A percentile compares a stretch with the other conserved stretches of the same genome.
Conservation (phyloP, 805 yeast genomes). For the Barnettozyma wickerhamii region DNA sequence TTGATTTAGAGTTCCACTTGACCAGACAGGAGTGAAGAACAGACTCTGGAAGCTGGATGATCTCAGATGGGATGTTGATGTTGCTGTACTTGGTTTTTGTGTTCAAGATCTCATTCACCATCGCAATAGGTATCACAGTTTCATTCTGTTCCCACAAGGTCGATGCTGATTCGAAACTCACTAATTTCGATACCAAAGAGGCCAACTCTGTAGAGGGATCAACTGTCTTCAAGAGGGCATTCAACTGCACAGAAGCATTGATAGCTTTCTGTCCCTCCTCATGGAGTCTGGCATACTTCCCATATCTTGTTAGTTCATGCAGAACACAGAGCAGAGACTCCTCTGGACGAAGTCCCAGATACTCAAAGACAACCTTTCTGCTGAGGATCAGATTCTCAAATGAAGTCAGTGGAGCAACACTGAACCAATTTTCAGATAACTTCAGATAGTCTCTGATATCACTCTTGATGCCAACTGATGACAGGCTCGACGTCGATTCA, state of each 20-base stretch:
- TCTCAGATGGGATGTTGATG: conserved; percentile 3
- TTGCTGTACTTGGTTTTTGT: conserved; percentile 8
- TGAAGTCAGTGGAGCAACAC: conserved; percentile 28
- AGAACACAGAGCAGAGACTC: conserved; percentile 24
- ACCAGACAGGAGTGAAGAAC: conserved; percentile 40
- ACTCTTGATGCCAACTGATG: neutral
- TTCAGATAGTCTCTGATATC: conserved; percentile 9
- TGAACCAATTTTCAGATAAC: conserved; percentile 33
- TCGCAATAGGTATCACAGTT: conserved; percentile 51
- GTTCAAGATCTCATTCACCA: conserved; percentile 35
- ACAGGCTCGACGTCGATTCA: conserved; percentile 7
- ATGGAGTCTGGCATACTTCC: conserved; percentile 34
- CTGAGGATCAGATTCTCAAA: conserved; percentile 42
- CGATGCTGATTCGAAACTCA: conserved; percentile 46
- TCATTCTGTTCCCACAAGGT: conserved; percentile 65
- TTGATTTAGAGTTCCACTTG: conserved; percentile 68
- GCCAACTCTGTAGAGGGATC: neutral
- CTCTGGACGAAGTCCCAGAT: neutral
- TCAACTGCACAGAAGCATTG: conserved; percentile 43
- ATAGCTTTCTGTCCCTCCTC: conserved; percentile 45
- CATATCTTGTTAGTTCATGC: conserved; percentile 40
- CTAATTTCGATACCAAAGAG: conserved; percentile 8
- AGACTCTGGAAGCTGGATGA: conserved; percentile 20
- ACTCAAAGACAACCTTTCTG: conserved; percentile 32
- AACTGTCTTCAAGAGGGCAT: conserved; percentile 29